Base-by-base conservation (phyloP, 208 protist species). In the Herpetomonas samuelpessoai region DNA sequence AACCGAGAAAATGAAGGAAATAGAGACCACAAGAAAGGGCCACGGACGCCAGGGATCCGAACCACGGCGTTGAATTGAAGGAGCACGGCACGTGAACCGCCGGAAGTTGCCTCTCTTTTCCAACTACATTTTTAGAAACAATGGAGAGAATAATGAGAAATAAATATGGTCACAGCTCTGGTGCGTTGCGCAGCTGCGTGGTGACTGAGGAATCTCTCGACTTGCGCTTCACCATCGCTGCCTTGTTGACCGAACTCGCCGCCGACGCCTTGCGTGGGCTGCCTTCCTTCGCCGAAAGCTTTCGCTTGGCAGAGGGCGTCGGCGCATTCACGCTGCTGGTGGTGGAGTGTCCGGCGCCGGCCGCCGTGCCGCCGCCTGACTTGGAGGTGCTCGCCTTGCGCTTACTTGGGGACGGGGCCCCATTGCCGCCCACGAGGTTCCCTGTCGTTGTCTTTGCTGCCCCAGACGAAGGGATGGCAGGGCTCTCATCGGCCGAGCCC, bases 181-280 rank as follows among this genome's bases (percentile, higher is more conserved):
- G 35, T 41, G 35, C n/a, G n/a, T n/a, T n/a, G n/a, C 35, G 6
- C 35, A 41, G 35, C 14, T 41, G 35, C 38, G 30, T 35, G 44
- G 45, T n/a, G 44, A 41, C 35, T 6, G 35, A 41, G 35, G 9
- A 6, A 41, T 41, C 35, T 6, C 14, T 41, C 35, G 35, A 41
- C 35, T 41, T 41, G 9, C 35, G n/a, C n/a, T n/a, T n/a, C n/a
- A n/a, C n/a, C n/a, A n/a, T n/a, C n/a, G n/a, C n/a, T n/a, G n/a
- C n/a, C n/a, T n/a, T n/a, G n/a, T n/a, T 22, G 19, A 22, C 16
- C 16, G 47, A 18, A 18, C 12, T 22, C 10, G 16, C 47, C 47
- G 47, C 47, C 47, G 47, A 9, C 47, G 16, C 9, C 47, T 52
- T 52, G 47, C 47, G 21, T 9, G 51, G 25, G 25, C 21, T 29